Evolutionary conservation across 371 early-diverging fungal species (phyloP), one percentile per base, ranked within the genome.

Genomic region (Mortierella sp.): DNA sequence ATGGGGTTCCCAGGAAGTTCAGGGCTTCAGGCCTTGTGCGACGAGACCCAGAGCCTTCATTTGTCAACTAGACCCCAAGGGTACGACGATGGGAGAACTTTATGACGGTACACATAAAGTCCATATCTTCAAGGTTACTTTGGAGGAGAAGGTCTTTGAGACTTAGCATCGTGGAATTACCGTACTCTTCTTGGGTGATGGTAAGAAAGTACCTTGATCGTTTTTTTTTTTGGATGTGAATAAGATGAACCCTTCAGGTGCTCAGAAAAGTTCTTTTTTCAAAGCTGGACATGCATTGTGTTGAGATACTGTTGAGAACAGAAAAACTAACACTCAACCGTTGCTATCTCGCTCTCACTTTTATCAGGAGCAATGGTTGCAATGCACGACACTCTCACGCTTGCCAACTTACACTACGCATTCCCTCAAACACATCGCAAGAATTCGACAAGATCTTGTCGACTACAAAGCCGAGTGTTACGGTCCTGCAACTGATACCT

Each of bases 161-260:
- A 80, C 75, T 5, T 80, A 75, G 80, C 72, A 80, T 28, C 42
- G 31, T 21, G 63, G 75, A 19, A 42, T 75, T n/a, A 80, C 48
- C 2, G 75, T 70, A 24, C 63, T 80, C 11, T 4, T 80, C n/a
- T n/a, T n/a, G 10, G 80, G 80, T n/a, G 80, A 80, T 48, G 80
- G 80, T 80, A 80, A 54, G 80, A 44, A n/a, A 50, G 31, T 14
- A 28, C 52, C n/a, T n/a, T n/a, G n/a, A n/a, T n/a, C n/a, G n/a
- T n/a, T n/a, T n/a, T n/a, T n/a, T n/a, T n/a, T n/a, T n/a, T n/a
- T n/a, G n/a, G n/a, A n/a, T n/a, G n/a, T n/a, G n/a, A n/a, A 26
- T 14, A 34, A 81, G 77, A n/a, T 81, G 60, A 73, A 76, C 48
- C 81, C 81, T 1, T 81, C 81, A 9, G 81, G 73, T 5, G 81